Conservation (phyloP, 2,329 filamentous ascomycete genomes). For the Fusarium denticulatum region DNA sequence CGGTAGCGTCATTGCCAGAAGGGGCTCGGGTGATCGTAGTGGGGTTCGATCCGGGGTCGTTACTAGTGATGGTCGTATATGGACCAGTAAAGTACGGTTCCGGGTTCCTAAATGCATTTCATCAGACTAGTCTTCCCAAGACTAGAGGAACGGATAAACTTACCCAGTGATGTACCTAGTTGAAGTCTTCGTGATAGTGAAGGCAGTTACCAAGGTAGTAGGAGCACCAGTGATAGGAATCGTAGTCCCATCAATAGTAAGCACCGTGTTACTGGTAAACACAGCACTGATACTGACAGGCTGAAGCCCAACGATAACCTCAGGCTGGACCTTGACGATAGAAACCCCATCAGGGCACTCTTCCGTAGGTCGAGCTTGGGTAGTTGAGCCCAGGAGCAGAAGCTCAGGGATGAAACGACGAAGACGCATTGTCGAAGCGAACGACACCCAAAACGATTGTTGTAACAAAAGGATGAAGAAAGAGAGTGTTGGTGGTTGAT, state of each 20-base stretch:
- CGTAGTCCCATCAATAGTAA: background rate
- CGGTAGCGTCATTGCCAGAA: background rate
- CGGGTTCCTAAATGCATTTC: background rate
- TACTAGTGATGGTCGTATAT: background rate
- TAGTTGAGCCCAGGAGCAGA: background rate
- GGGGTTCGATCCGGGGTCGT: background rate
- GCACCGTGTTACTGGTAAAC: background rate
- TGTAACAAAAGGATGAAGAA: background rate
- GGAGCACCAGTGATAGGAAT: background rate
- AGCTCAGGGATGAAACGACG: background rate
- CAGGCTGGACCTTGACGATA: background rate
- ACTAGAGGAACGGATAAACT: fast-evolving
- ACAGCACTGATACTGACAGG: background rate
- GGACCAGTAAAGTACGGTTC: background rate
- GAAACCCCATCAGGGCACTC: background rate
- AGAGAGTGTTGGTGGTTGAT: background rate
- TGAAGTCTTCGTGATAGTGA: background rate
- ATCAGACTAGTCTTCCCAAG: no score
- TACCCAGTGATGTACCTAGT: constrained; percentile 1
- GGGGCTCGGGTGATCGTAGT: background rate
- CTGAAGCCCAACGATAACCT: background rate
- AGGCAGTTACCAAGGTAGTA: background rate
- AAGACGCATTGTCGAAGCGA: background rate
- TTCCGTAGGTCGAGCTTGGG: background rate
- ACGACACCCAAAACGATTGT: background rate